A percentile compares a stretch with the other conserved stretches of the same genome.
These are phyloP conservation scores for Cercospora sp. DNA, from an alignment of 2,329 filamentous ascomycete species.

Conservation along the genomic window DNA sequence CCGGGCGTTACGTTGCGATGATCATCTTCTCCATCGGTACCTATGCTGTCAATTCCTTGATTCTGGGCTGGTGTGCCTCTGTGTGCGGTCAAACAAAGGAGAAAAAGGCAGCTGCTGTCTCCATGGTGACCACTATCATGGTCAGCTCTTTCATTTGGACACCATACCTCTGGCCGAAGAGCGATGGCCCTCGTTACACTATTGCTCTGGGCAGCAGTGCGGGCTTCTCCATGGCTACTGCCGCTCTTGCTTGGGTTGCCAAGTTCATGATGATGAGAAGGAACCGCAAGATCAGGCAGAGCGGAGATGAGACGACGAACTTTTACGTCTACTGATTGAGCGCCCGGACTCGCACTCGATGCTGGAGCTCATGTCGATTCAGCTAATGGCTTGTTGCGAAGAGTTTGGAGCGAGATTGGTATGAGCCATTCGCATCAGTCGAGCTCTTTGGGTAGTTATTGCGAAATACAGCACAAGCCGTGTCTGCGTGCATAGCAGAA, in stretches of 20 bases:
- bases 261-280: slow-evolving; percentile 3
- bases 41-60: neutral
- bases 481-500: neutral
- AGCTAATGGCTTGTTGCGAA: neutral
- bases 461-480: neutral
- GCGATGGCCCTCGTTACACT: neutral
- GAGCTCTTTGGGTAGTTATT: neutral
- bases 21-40: slow-evolving; percentile 6
- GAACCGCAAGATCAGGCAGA: neutral
- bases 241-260: neutral
- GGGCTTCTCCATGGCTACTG: slow-evolving; percentile 5
- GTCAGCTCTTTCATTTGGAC: slow-evolving; percentile 6
- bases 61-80: neutral
- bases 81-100: slow-evolving; percentile 1
- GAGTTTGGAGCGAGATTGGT: neutral
- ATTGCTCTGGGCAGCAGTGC: slow-evolving; percentile 5
- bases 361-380: neutral
- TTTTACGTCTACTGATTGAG: neutral
- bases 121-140: neutral
- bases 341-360: neutral
- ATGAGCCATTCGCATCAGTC: neutral
- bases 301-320: slow-evolving; percentile 1
- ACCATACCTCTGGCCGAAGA: slow-evolving; percentile 8
- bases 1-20: neutral
- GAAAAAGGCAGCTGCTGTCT: slow-evolving; percentile 2